These are phyloP conservation scores for Cadophora sp. DNA, from an alignment of 2,329 filamentous ascomycete species.

Conservation along the genomic window DNA sequence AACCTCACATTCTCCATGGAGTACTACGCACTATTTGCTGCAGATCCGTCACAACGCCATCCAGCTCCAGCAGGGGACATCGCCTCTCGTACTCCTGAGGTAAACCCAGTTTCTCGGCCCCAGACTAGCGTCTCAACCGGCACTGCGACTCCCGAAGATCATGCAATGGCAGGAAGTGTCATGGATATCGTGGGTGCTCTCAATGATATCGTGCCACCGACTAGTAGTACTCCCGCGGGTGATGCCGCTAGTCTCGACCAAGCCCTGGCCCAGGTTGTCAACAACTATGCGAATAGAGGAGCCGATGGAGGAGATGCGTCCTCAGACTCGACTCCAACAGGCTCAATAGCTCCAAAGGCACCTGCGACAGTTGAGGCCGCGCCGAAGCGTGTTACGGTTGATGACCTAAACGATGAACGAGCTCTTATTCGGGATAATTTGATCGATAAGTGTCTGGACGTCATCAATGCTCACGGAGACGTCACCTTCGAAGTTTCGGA, in stretches of 20 bases:
- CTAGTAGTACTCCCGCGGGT: conserved; percentile 11
- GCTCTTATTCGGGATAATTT: conserved; percentile 75
- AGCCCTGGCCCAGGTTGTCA: conserved; percentile 28
- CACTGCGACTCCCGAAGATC: conserved; percentile 41
- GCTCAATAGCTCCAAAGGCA: conserved; percentile 16
- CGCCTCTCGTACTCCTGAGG: conserved; percentile 42
- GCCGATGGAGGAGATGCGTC: neutral
- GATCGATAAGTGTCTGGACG: conserved; percentile 88
- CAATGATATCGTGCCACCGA: conserved; percentile 24
- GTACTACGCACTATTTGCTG: conserved; percentile 73
- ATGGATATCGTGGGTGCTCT: conserved; percentile 31
- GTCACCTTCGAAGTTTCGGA: conserved; percentile 92
- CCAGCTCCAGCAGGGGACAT: conserved; percentile 70
- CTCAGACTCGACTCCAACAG: conserved; percentile 4
- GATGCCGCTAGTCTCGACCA: conserved; percentile 31
- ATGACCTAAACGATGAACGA: conserved; percentile 81
- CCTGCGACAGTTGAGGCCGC: conserved; percentile 6
- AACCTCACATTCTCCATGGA: conserved; percentile 65
- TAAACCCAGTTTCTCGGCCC: conserved; percentile 37
- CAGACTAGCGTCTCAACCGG: conserved; percentile 42
- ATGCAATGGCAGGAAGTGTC: conserved; percentile 32
- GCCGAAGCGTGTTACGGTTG: conserved; percentile 60
- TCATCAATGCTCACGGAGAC: conserved; percentile 85
- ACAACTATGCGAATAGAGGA: conserved; percentile 16
- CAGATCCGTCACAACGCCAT: conserved; percentile 66